Evolutionary conservation across 2,329 filamentous ascomycete genomes (phyloP).

Genomic region (Sclerotinia borealis): DNA sequence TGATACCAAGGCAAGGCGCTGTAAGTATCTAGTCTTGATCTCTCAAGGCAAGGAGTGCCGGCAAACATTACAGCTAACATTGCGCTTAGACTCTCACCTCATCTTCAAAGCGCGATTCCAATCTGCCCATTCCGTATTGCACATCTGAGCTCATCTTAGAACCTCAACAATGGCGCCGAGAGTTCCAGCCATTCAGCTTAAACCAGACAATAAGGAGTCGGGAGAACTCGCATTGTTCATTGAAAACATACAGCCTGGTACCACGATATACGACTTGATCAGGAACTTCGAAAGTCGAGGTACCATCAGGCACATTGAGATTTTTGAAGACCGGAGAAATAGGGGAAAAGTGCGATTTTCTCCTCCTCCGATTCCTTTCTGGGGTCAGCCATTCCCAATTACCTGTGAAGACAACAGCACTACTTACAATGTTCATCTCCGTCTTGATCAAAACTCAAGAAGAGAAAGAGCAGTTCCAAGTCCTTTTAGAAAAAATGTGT

Average conservation of each 20-base stretch:
- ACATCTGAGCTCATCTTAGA: background rate
- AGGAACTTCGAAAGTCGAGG: background rate
- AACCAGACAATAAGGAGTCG: background rate
- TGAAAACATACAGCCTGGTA: background rate
- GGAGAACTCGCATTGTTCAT: background rate
- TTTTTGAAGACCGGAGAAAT: constrained; percentile 41
- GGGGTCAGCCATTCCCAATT: constrained; percentile 31
- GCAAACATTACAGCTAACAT: background rate
- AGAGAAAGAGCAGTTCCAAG: constrained; percentile 9
- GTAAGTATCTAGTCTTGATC: background rate
- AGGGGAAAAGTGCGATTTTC: constrained; percentile 49
- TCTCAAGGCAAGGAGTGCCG: background rate
- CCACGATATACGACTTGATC: background rate
- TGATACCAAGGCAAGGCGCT: background rate
- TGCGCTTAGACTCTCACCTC: background rate
- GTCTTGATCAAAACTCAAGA: background rate
- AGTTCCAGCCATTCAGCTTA: background rate
- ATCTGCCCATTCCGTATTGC: background rate
- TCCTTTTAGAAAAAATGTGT: constrained; percentile 26
- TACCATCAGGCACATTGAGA: constrained; percentile 47
- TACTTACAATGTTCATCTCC: background rate
- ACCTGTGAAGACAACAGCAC: background rate
- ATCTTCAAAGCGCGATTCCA: background rate
- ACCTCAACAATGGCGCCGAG: background rate
- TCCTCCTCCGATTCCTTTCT: constrained; percentile 51